Base-by-base conservation (phyloP, 2,329 filamentous ascomycete genomes). In the Penicillium palitans region DNA sequence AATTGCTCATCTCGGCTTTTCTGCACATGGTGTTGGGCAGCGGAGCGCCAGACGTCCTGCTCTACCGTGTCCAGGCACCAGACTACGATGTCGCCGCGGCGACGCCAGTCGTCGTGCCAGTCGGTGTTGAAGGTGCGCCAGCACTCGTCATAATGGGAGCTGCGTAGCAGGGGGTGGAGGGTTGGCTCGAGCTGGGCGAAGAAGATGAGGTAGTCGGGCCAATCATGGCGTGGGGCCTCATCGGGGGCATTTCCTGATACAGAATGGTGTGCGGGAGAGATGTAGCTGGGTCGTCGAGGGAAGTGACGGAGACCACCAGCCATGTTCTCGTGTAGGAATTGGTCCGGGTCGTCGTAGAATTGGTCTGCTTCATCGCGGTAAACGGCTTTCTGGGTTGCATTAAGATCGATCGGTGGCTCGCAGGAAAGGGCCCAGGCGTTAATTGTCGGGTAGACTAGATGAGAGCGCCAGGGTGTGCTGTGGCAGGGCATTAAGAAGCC, bases 401-500 rank as follows among this genome's bases (percentile, higher is more conserved):
- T 79, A 0, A 92, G 81, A 67, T 88, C 78, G 13, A 99, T 77
- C 0, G 95, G 95, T 2, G 95, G 95, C 66, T 97, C 93, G 74
- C 95, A 99, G 6, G 90, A 89, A 17, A 98, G 80, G 0, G 93
- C 93, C 81, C 93, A 93, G 4, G 91, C 92, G 58, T 85, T 78
- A 53, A 97, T 86, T 31, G 80, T 78, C 0, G 90, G 85, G 70
- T 95, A 85, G 60, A 96, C 81, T 40, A 98, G 83, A 70, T 96
- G 90, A 17, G 89, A 92, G 68, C 93, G 89, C 93, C 95, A 98
- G 2, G 95, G 93, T 0, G 93, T 98, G 64, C 90, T 90, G 80
- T 99, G 95, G 77, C 95, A 99, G 10, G 95, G 95, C 83, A 93
- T 96, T 25, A 99, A 83, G 77, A 98, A 97, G 21, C 89, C 88